Evolutionary conservation across 805 yeast genomes (phyloP), one percentile per base, ranked within the genome.

Genomic region (Pichia sporocuriosa): DNA sequence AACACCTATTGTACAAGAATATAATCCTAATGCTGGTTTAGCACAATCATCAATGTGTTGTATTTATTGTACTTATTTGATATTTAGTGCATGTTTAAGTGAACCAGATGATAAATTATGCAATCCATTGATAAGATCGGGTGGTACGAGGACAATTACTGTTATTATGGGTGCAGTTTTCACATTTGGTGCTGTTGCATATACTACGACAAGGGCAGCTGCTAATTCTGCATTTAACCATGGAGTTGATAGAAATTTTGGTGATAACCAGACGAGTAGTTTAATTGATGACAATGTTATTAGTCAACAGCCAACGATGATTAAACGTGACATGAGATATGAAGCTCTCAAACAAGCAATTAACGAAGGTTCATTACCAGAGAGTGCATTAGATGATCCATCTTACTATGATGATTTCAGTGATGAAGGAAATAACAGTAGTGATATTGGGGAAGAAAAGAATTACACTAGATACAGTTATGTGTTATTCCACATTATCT

Each of bases 1-100:
- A 32, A 76, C 84, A 53, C 94, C 94, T 29, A 73, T 72, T 21
- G 81, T 93, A 17, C 97, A 93, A 62, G 97, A 87, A 58, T 78
- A 74, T 55, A 94, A 94, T 61, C 95, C 97, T 5, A 85, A 84
- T 52, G 95, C 96, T 2, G 99, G 98, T 2, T 68, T 93, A 37
- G 97, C 98, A 3, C 99, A 93, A 66, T 74, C 95, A 10, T 88
- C 96, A 13, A 89, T 94, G 89, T 97, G 95, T 28, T 81, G 90
- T 11, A 73, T 88, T 19, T 93, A 93, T 63, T 87, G 97, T 62
- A 84, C 97, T 0, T 93, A 93, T 58, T 67, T 93, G 52, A 79
- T 88, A 3, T 76, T 93, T 69, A 80, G 93, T 45, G 98, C 97
- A 0, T 94, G 93, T 52, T 82, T 96, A 1, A 81, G 95, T 11